Evolutionary conservation across 768 basidiomycete species (phyloP), one percentile per base, ranked within the genome.

Genomic region (Amanita rubescens): DNA sequence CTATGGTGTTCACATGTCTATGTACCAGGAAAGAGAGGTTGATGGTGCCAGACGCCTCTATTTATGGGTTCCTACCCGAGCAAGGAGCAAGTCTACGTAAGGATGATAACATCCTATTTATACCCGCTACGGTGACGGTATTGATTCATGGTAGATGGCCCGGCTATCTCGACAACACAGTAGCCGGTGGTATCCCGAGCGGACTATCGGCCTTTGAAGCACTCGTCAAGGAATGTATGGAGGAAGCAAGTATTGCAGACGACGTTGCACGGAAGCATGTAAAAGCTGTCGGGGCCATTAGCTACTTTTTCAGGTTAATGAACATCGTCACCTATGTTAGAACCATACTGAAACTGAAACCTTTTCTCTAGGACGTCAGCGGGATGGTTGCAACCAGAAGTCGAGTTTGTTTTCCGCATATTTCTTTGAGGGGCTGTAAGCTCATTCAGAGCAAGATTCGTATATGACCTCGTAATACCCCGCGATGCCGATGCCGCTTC

Each of bases 1-100:
- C 0, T 94, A 89, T 60, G 95, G 96, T 0, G 88, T 95, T 2
- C 96, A 98, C 66, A 80, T 94, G 83, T 89, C 81, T 17, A 79
- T 84, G 49, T 91, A 81, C 63, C 76, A 80, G 39, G 75, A 78
- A 57, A 54, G 56, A 17, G 64, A 60, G 2, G 15, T 46, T 20
- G 66, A 69, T 27, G 74, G 75, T 37, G 54, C 62, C 17, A 72
- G 67, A 37, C 68, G 65, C 10, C 65, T 86, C 63, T 75, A 71
- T 55, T 71, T 96, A 2, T 98, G 96, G 95, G 83, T 93, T 1
- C 94, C 96, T 1, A 87, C 84, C 8, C 78, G 96, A 12, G 78
- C 91, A 1, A 74, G 71, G 55, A 94, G 87, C 7, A 99, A 99
- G 66, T 89, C 82, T 59, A 97, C 94, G 88, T 92, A 61, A 57